Conservation (phyloP, 805 yeast species). For the Yarrowia keelungensis region DNA sequence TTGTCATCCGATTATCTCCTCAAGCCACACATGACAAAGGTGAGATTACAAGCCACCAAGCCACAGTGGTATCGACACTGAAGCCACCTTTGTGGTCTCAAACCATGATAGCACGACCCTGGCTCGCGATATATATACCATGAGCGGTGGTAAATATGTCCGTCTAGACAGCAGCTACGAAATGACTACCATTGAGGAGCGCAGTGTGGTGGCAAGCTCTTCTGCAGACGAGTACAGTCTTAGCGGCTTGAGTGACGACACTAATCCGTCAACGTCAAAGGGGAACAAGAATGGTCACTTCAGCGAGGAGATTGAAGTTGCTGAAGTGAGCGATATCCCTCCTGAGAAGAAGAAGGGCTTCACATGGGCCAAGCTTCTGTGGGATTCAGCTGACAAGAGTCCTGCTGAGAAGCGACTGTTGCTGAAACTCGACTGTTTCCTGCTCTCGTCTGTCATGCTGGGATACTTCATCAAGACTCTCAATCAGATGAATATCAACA, state of each 20-base stretch:
- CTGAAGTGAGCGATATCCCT: not conserved
- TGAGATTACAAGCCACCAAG: slow-evolving; percentile 18
- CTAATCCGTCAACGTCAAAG: not conserved
- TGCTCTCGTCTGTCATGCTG: slow-evolving; percentile 54
- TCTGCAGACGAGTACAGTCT: slow-evolving; percentile 11
- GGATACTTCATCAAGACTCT: slow-evolving; percentile 57
- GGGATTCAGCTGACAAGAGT: slow-evolving; percentile 51
- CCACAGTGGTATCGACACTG: not conserved
- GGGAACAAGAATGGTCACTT: not conserved
- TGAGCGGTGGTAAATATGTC: slow-evolving; percentile 6
- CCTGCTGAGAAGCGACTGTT: slow-evolving; percentile 51
- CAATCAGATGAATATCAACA: slow-evolving; percentile 51
- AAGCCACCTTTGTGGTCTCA: slow-evolving; percentile 10
- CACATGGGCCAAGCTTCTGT: slow-evolving; percentile 33
- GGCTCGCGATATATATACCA: not conserved
- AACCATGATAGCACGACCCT: slow-evolving; percentile 5
- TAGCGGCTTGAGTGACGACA: slow-evolving; percentile 18
- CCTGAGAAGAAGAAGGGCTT: slow-evolving; percentile 4
- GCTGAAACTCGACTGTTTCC: slow-evolving; percentile 52
- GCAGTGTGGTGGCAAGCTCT: not conserved
- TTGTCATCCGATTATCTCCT: not conserved
- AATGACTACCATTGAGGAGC: slow-evolving; percentile 15
- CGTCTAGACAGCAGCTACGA: slow-evolving; percentile 8
- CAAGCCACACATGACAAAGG: slow-evolving; percentile 18
- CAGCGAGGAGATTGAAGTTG: not conserved